Evolutionary conservation across 1,284 basidiomycete genomes (phyloP), one percentile per base, ranked within the genome.

Genomic region (Ganoderma lingzhi): DNA sequence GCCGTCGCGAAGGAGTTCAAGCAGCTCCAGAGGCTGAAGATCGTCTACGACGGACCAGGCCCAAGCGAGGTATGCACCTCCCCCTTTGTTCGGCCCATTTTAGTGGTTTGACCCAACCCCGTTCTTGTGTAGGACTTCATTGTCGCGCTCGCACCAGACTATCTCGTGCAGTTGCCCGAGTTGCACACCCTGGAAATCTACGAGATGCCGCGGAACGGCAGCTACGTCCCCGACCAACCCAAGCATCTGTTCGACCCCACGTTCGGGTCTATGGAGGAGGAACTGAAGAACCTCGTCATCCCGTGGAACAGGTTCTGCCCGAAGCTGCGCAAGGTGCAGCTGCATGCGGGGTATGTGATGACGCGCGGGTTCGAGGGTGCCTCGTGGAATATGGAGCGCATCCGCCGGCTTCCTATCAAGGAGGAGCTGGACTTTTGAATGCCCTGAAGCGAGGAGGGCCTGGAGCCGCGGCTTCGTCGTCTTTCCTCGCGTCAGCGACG

Each of bases 81-180:
- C 32, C 58, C 17, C 30, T 6, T n/a, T 14, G 9, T 51, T 12
- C 4, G 6, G 14, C 6, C 10, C n/a, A 30, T 17, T 6, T 35
- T n/a, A 6, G 1, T 15, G 37, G 55, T 65, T 23, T 58, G 51
- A 59, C 19, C n/a, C 23, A 23, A 23, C 23, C 23, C 64, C 32
- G 14, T 3, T 39, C 14, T 6, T 62, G 60, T 44, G 9, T 41
- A 79, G 79, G 73, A 76, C 45, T 75, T 71, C 28, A 63, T 79
- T 1, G 77, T 79, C 4, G 71, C 72, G 60, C 70, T 80, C 51
- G 78, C 78, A 2, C 78, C 79, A 0, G 77, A 78, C 64, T 75
- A 76, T 55, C 76, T 91, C 87, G 75, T 87, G 82, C 78, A 95
- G 93, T 73, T 92, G 84, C 65, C 88, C 81, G 12, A 68, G 30